phyloP scores from a whole-genome alignment of 2,329 filamentous ascomycete genomes.

The Botrytis squamosa region DNA sequence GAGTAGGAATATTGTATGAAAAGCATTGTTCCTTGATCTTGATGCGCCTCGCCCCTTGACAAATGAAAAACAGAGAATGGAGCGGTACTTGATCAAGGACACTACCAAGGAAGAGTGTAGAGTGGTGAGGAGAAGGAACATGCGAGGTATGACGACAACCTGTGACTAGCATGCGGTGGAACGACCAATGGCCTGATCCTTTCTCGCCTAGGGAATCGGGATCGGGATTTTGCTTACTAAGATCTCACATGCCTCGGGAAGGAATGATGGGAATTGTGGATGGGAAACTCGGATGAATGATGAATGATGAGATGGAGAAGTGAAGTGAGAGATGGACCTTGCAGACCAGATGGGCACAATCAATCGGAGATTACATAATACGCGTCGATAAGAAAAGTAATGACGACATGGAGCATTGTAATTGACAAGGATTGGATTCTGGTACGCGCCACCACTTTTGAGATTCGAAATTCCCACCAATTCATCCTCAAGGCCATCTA shows the following conservation, averaged over 20 bases:
- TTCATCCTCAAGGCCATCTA: too few species aligned
- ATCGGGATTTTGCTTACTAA: background rate
- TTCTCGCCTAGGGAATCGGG: background rate
- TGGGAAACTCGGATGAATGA: background rate
- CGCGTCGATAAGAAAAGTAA: background rate
- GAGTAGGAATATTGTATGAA: background rate
- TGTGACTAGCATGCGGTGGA: background rate
- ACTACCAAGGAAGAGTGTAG: background rate
- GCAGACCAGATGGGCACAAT: background rate
- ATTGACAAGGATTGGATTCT: background rate
- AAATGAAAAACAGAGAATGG: background rate
- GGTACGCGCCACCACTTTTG: background rate
- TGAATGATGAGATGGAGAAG: background rate
- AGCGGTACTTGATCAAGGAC: background rate
- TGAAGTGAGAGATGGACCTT: background rate
- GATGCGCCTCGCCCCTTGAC: background rate
- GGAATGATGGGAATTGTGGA: background rate
- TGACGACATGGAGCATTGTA: background rate
- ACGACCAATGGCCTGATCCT: background rate
- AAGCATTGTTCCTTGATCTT: background rate
- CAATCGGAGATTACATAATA: slow-evolving; percentile 1
- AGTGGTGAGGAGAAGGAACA: background rate
- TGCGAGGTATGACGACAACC: background rate
- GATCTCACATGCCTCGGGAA: background rate
- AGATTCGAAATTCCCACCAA: too few species aligned